These are phyloP conservation scores for Ogataea hybrid DNA, from an alignment of 1,139 yeast species.

Conservation along the genomic window DNA sequence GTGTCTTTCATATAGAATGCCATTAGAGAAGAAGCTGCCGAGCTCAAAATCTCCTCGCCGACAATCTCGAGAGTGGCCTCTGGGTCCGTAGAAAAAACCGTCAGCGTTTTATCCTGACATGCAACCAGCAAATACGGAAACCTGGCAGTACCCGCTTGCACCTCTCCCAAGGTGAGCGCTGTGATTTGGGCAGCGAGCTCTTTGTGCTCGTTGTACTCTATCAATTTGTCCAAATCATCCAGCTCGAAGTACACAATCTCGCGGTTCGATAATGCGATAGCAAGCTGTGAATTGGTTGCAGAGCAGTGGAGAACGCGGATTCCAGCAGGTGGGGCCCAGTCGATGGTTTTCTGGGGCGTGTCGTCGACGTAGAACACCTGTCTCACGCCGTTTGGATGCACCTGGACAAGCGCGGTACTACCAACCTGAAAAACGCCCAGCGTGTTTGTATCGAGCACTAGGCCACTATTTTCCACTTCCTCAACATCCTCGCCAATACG, in stretches of 20 bases:
- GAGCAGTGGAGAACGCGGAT: slow-evolving; percentile 59
- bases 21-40: slow-evolving; percentile 52
- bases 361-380: slow-evolving; percentile 46
- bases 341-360: slow-evolving; percentile 38
- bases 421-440: slow-evolving; percentile 74
- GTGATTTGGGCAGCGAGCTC: slow-evolving; percentile 55
- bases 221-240: slow-evolving; percentile 59
- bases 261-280: slow-evolving; percentile 66
- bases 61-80: slow-evolving; percentile 62
- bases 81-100: slow-evolving; percentile 64
- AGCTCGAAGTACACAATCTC: slow-evolving; percentile 83
- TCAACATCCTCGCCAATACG: slow-evolving; percentile 79
- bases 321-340: slow-evolving; percentile 89
- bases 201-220: slow-evolving; percentile 65
- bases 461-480: slow-evolving; percentile 67
- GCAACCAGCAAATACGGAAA: slow-evolving; percentile 68
- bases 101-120: slow-evolving; percentile 66
- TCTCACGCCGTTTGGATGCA: slow-evolving; percentile 70
- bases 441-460: slow-evolving; percentile 57
- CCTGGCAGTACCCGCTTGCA: slow-evolving; percentile 46
- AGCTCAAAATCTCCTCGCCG: slow-evolving; percentile 66
- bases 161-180: slow-evolving; percentile 55
- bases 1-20: slow-evolving; percentile 40
- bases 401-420: slow-evolving; percentile 59
- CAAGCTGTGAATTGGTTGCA: slow-evolving; percentile 65